Percentiles rank a stretch among this genome's conserved stretches.
Evolutionary conservation across 139 green algal species (phyloP).

Genomic region (Desmodesmus armatus): DNA sequence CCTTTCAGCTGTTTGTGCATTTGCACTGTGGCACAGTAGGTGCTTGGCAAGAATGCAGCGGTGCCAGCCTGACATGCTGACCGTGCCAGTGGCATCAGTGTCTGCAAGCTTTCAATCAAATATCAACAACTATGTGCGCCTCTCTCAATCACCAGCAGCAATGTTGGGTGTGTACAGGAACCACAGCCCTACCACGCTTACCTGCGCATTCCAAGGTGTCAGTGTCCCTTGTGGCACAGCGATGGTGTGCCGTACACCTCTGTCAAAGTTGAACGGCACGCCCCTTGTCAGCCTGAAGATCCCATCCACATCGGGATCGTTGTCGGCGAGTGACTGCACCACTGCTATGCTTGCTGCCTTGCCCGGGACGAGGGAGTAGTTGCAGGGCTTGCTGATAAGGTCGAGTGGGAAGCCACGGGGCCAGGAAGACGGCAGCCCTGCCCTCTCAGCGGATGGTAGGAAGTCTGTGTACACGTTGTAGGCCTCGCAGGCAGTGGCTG

Average conservation of each 20-base stretch:
- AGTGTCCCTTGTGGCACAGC: neutral
- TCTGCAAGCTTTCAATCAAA: too few relatives aligned
- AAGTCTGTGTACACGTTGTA: neutral
- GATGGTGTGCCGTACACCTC: neutral
- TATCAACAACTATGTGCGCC: too few relatives aligned
- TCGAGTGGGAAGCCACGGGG: neutral
- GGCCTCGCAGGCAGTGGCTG: too few relatives aligned
- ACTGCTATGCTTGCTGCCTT: neutral
- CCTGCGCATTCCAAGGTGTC: neutral
- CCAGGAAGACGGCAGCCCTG: neutral
- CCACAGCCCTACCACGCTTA: too few relatives aligned
- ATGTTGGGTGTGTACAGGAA: too few relatives aligned
- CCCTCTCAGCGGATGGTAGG: neutral
- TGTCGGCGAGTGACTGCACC: neutral
- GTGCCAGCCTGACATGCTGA: too few relatives aligned
- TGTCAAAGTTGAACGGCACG: neutral
- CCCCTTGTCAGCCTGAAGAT: neutral
- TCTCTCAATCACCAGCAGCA: too few relatives aligned
- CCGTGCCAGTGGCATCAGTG: too few relatives aligned
- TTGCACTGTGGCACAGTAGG: too few relatives aligned
- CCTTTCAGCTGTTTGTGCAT: too few relatives aligned
- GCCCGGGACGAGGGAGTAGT: too few relatives aligned
- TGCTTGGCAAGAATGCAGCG: too few relatives aligned
- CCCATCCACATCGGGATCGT: conserved; percentile 9
- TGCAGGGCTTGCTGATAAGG: neutral